Evolutionary conservation across 148 eudicot species (phyloP).

Genomic region (Salicornia ramosissima): DNA sequence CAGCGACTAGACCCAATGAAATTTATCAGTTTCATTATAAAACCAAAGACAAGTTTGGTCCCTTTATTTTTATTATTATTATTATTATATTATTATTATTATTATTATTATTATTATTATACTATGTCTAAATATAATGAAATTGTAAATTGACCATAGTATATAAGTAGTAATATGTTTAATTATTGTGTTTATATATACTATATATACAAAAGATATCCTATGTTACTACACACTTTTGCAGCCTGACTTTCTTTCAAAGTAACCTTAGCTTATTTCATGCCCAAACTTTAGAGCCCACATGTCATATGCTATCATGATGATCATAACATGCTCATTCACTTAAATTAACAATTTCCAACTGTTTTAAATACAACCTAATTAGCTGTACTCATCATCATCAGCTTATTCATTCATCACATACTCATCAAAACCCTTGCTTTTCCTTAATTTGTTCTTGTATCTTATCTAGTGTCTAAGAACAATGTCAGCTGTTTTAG

Average conservation of each 20-base stretch:
- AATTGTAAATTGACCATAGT: background rate
- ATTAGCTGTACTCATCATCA: too few relatives aligned
- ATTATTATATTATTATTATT: too few relatives aligned
- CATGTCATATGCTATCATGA: slow-evolving; percentile 33
- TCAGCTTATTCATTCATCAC: too few relatives aligned
- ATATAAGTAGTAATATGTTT: background rate
- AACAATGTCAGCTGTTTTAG: slow-evolving; percentile 26
- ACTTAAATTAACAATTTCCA: background rate
- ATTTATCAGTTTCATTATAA: too few relatives aligned
- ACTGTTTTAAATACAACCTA: slow-evolving; percentile 16
- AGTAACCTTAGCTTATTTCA: slow-evolving; percentile 14
- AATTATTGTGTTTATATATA: background rate
- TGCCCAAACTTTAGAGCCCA: slow-evolving; percentile 17
- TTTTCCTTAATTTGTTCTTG: too few relatives aligned
- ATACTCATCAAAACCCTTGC: too few relatives aligned
- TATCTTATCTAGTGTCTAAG: too few relatives aligned
- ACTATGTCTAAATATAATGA: too few relatives aligned
- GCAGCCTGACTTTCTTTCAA: slow-evolving; percentile 24
- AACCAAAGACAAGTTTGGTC: too few relatives aligned
- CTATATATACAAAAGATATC: background rate
- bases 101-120: too few relatives aligned
- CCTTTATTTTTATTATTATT: too few relatives aligned
- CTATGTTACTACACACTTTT: slow-evolving; percentile 22
- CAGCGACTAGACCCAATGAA: too few relatives aligned
- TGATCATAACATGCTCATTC: slow-evolving; percentile 19